phyloP scores from a whole-genome alignment of 208 protist species.

The Leishmania turanica region DNA sequence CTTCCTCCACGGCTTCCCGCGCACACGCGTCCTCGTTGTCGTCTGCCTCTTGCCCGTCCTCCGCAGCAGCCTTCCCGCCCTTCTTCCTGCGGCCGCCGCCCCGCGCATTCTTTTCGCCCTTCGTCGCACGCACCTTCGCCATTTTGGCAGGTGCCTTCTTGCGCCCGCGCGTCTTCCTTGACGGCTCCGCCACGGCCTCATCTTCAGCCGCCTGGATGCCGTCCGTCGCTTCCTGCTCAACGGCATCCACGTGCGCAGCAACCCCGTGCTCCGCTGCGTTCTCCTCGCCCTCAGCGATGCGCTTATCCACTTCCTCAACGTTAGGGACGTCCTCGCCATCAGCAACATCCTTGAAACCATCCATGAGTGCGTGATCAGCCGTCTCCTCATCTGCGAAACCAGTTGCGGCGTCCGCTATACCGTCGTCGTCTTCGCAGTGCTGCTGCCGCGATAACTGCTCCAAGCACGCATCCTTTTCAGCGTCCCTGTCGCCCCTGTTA shows the following conservation, averaged over 20 bases:
- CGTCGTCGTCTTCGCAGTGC: not conserved
- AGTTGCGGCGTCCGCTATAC: not conserved
- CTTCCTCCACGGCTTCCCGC: not conserved
- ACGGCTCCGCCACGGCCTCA: not conserved
- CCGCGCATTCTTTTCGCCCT: not conserved
- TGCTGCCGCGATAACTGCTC: not conserved
- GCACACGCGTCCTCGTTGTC: constrained; percentile 2
- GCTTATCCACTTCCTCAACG: not conserved
- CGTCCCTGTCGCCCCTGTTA: not conserved
- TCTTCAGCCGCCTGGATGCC: not conserved
- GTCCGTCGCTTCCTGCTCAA: not conserved
- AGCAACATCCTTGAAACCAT: not conserved
- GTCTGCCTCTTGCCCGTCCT: not conserved
- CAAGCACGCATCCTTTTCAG: not conserved
- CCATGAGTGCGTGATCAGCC: not conserved
- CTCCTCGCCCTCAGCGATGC: not conserved
- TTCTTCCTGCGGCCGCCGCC: not conserved
- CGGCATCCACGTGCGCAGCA: not conserved
- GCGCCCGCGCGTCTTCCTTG: not conserved
- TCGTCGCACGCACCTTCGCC: not conserved
- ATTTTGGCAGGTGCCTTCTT: not conserved
- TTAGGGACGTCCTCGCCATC: not conserved
- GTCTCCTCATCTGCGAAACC: not conserved
- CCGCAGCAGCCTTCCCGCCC: not conserved
- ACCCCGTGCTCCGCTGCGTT: not conserved